Percentiles rank a stretch among this genome's conserved stretches.
Evolutionary conservation across 169 alveolate species (phyloP).

Genomic region (Eimeria acervulina): DNA sequence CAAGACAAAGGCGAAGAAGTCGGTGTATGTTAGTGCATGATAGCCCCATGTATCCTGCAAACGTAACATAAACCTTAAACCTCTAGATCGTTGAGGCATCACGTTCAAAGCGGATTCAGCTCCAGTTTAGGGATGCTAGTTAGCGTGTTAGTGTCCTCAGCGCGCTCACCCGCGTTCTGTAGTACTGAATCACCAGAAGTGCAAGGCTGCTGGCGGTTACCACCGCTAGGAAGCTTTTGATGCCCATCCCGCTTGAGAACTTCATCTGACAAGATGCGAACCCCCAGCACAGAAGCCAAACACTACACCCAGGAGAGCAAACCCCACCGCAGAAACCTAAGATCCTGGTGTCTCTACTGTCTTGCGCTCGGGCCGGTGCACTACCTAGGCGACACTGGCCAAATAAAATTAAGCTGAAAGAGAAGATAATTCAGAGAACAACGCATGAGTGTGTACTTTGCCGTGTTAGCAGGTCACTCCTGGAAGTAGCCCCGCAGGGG

Average conservation of each 20-base stretch:
- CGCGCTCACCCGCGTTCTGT: constrained; percentile 25
- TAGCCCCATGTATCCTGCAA: constrained; percentile 20
- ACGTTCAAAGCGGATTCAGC: not conserved
- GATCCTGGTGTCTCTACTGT: not conserved
- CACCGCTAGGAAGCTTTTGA: constrained; percentile 47
- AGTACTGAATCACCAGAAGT: constrained; percentile 18
- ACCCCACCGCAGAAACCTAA: not conserved
- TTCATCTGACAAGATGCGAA: not conserved
- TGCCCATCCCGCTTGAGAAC: constrained; percentile 38
- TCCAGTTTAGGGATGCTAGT: not conserved
- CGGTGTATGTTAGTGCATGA: constrained; percentile 14
- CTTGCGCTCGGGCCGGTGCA: not conserved
- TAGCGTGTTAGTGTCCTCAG: not conserved
- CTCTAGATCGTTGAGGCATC: not conserved
- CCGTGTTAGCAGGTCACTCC: constrained; percentile 33
- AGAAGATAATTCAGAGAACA: not conserved
- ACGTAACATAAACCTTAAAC: not conserved
- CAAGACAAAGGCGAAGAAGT: constrained; percentile 44
- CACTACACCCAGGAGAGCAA: not conserved
- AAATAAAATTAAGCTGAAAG: not conserved
- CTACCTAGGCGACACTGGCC: not conserved
- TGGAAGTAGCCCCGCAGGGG: constrained; percentile 31
- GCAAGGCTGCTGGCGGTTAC: constrained; percentile 38
- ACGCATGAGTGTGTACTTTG: not conserved
- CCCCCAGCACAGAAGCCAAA: not conserved